Conservation (phyloP, 2,329 filamentous ascomycete genomes). For the Cladosporium sphaerospermum region DNA sequence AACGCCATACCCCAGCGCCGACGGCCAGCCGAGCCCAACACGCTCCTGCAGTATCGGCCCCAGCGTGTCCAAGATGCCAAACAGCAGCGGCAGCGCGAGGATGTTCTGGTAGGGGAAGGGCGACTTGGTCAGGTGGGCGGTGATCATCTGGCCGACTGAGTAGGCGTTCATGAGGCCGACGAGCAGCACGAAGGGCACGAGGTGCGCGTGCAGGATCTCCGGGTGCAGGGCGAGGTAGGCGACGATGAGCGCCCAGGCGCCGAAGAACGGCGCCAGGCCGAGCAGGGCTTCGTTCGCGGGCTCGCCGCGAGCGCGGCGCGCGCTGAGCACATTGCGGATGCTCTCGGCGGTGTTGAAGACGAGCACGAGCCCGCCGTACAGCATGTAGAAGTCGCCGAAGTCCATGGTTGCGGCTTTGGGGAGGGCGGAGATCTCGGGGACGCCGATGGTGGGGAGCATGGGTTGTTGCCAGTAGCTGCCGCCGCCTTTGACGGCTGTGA, state of each 20-base stretch:
- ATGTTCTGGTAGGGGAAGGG: constrained; percentile 89
- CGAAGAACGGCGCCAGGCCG: constrained; percentile 75
- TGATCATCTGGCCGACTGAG: constrained; percentile 85
- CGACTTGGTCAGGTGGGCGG: constrained; percentile 81
- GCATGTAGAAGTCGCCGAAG: constrained; percentile 89
- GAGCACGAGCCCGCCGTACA: constrained; percentile 75
- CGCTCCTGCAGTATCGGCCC: constrained; percentile 58
- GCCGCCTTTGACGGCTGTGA: constrained; percentile 80
- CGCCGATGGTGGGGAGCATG: constrained; percentile 63
- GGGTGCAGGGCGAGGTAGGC: constrained; percentile 82
- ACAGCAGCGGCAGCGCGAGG: constrained; percentile 67
- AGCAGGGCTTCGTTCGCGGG: constrained; percentile 67
- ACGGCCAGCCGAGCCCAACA: constrained; percentile 62
- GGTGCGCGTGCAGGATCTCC: constrained; percentile 70
- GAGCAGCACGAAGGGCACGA: constrained; percentile 86
- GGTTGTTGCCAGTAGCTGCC: constrained; percentile 90
- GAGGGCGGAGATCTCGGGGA: constrained; percentile 59
- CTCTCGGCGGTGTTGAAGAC: constrained; percentile 77
- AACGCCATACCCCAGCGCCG: constrained; percentile 59
- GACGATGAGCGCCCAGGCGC: constrained; percentile 69
- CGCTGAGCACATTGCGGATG: constrained; percentile 75
- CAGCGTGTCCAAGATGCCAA: constrained; percentile 72
- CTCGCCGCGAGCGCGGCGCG: constrained; percentile 68
- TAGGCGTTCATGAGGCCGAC: constrained; percentile 89
- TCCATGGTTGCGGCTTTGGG: constrained; percentile 65